Percentiles rank a stretch among this genome's conserved stretches.
phyloP scores from a whole-genome alignment of 495 filamentous ascomycete species.

The Hypoxylon intermedium region DNA sequence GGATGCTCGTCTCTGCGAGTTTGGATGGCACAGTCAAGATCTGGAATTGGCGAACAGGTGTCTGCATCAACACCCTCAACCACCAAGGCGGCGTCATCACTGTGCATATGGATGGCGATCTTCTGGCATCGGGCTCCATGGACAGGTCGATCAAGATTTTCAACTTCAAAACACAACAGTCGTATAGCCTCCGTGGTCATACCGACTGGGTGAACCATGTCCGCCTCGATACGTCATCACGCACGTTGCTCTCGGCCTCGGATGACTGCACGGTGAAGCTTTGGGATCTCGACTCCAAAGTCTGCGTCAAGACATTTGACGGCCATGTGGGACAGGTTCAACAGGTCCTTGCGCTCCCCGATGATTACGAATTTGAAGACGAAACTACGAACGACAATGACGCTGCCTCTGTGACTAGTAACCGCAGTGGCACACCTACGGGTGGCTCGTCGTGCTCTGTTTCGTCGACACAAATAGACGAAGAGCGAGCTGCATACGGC shows the following conservation, averaged over 20 bases:
- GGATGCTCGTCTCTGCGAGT: constrained; percentile 84
- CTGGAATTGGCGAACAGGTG: constrained; percentile 96
- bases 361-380: constrained; percentile 87
- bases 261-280: constrained; percentile 91
- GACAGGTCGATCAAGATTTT: constrained; percentile 92
- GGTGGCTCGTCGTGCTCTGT: constrained; percentile 25
- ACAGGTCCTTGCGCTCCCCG: constrained; percentile 80
- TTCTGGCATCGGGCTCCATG: constrained; percentile 85
- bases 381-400: constrained; percentile 67
- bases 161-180: constrained; percentile 85
- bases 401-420: constrained; percentile 51
- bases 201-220: constrained; percentile 95
- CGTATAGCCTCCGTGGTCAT: constrained; percentile 80
- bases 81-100: constrained; percentile 83
- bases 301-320: constrained; percentile 79
- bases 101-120: constrained; percentile 81
- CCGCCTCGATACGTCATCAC: constrained; percentile 76
- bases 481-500: constrained; percentile 62
- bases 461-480: constrained; percentile 39
- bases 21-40: constrained; percentile 81
- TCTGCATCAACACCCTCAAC: constrained; percentile 79
- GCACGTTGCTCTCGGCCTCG: constrained; percentile 88
- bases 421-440: constrained; percentile 46
- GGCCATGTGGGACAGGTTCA: constrained; percentile 98
- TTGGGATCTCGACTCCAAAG: constrained; percentile 88